Evolutionary conservation across 129 eudicot species (phyloP).

Genomic region (Arctium minus): DNA sequence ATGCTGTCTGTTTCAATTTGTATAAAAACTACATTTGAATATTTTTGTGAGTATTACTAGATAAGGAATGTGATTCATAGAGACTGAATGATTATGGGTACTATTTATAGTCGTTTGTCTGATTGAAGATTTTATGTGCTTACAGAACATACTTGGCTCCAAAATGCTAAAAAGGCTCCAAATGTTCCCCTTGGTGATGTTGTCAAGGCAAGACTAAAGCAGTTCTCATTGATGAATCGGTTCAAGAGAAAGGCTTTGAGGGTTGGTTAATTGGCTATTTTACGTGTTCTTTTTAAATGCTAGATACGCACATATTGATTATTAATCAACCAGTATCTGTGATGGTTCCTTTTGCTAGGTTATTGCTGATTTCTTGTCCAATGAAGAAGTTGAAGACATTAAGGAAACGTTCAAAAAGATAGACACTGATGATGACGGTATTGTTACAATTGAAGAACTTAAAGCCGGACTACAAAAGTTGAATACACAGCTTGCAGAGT

Average conservation of each 20-base stretch:
- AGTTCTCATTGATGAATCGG: conserved; percentile 87
- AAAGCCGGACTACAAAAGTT: conserved; percentile 58
- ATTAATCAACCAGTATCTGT: background rate
- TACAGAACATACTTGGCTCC: conserved; percentile 71
- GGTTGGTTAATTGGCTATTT: conserved; percentile 32
- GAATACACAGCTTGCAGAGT: conserved; percentile 62
- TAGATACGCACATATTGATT: background rate
- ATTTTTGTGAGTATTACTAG: background rate
- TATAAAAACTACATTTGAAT: background rate
- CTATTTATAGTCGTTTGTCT: background rate
- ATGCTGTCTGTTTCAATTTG: background rate
- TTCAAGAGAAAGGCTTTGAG: conserved; percentile 89
- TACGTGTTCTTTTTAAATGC: background rate
- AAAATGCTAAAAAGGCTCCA: conserved; percentile 80
- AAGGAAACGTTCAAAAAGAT: conserved; percentile 72
- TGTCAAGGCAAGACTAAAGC: conserved; percentile 82
- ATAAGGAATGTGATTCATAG: background rate
- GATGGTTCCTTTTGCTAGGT: conserved; percentile 40
- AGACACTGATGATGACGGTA: conserved; percentile 74
- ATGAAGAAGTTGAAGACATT: conserved; percentile 80
- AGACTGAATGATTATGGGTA: background rate
- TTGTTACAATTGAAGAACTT: conserved; percentile 68
- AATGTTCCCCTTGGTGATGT: conserved; percentile 86
- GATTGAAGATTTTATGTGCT: conserved; percentile 9
- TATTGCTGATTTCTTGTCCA: conserved; percentile 80